Evolutionary conservation across 192 early-diverging fungal genomes (phyloP), one percentile per base, ranked within the genome.

Genomic region (Dispira parvispora): DNA sequence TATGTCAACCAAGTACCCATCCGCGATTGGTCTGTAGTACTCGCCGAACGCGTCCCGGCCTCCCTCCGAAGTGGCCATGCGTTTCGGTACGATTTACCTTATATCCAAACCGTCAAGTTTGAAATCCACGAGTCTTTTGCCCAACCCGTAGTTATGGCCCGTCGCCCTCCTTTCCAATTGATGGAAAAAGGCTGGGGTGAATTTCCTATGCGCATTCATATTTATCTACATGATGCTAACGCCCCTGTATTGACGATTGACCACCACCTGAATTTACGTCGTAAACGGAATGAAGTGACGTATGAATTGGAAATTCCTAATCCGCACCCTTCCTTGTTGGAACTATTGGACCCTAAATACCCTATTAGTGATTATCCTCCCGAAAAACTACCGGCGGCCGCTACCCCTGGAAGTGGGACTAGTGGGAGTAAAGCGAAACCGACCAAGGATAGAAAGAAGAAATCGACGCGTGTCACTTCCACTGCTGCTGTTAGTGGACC

Each of bases 161-260:
- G 47, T 43, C 14, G 46, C 13, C 62, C 69, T 57, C 75, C 75
- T 25, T 76, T 71, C 57, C 49, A 57, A 44, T 63, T 76, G 25
- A 58, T 67, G 55, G 69, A 76, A 62, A 65, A 68, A 43, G 75
- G 75, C 47, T 76, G 75, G 75, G 75, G 75, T 63, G 71, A 76
- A 65, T 76, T 76, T 43, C 71, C 73, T 63, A 63, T 76, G n/a
- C 56, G 63, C 1, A 61, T 73, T 32, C 46, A 67, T 43, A 68
- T 76, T 23, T 67, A 76, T 49, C 68, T 72, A 52, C 53, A 63
- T 43, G 43, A 73, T 61, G 62, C 65, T 46, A 21, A 60, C 1
- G 71, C 69, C 32, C 62, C 69, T 5, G 8, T 45, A 18, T 32
- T 56, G 55, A 66, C 45, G 32, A 69, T 76, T 25, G 38, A 64